Percentiles rank a stretch among this genome's conserved stretches.
These are phyloP conservation scores for Cyclocybe cylindracea DNA, from an alignment of 768 basidiomycete species.

Conservation along the genomic window DNA sequence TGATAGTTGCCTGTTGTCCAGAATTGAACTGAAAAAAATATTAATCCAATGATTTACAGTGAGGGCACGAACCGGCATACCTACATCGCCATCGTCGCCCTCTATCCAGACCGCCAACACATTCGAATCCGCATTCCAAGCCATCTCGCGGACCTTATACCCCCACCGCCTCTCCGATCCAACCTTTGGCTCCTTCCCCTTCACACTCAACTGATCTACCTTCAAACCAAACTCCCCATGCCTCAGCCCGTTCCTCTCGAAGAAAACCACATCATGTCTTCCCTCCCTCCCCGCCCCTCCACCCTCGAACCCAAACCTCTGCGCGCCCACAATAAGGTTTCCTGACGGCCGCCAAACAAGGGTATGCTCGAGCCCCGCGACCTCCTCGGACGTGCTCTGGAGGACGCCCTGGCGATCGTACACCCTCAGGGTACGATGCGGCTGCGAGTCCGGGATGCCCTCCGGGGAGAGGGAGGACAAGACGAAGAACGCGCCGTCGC, in stretches of 20 bases:
- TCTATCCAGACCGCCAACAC: constrained; percentile 87
- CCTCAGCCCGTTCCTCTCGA: constrained; percentile 91
- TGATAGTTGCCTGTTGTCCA: constrained; percentile 97
- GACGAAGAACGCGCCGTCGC: constrained; percentile 87
- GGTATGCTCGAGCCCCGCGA: constrained; percentile 79
- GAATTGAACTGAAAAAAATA: constrained; percentile 67
- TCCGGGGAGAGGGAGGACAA: constrained; percentile 70
- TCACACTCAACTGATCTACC: constrained; percentile 29
- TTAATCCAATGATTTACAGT: background rate
- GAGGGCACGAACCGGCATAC: constrained; percentile 38
- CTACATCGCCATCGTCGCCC: constrained; percentile 63
- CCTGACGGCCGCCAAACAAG: constrained; percentile 89
- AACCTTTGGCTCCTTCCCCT: constrained; percentile 31
- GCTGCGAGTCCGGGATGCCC: constrained; percentile 23
- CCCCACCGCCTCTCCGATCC: constrained; percentile 51
- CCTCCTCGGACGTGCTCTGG: constrained; percentile 82
- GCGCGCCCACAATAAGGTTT: constrained; percentile 78
- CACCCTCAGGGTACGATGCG: constrained; percentile 65
- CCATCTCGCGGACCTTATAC: constrained; percentile 73
- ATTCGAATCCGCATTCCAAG: constrained; percentile 89
- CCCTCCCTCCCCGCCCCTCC: constrained; percentile 66
- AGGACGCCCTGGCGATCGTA: constrained; percentile 75
- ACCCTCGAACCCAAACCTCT: constrained; percentile 79
- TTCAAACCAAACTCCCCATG: constrained; percentile 85
- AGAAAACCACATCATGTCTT: constrained; percentile 87